A percentile compares a stretch with the other conserved stretches of the same genome.
These are phyloP conservation scores for Allomyces macrogynus DNA, from an alignment of 192 early-diverging fungal genomes.

Conservation along the genomic window DNA sequence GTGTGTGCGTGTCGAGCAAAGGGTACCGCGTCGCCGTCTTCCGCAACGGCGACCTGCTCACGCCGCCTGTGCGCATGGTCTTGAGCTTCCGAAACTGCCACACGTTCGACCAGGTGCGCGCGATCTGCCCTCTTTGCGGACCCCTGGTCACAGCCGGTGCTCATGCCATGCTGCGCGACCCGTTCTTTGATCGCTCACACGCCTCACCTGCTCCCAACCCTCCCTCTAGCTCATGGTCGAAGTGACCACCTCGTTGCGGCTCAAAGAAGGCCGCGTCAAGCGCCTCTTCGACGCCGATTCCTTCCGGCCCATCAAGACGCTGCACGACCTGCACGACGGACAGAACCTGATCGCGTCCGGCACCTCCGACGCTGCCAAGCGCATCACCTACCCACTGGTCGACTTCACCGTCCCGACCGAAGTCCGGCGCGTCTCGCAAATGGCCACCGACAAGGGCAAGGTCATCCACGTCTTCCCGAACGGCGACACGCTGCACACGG, in stretches of 20 bases:
- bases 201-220: too few relatives aligned
- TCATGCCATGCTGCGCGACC: too few relatives aligned
- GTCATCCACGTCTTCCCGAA: not conserved
- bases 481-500: not conserved
- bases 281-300: not conserved
- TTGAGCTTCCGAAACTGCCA: not conserved
- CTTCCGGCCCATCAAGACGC: not conserved
- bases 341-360: not conserved
- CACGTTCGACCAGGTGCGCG: not conserved
- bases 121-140: too few relatives aligned
- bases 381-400: not conserved
- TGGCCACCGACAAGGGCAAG: not conserved
- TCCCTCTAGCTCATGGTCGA: not conserved
- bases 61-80: not conserved
- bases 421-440: not conserved
- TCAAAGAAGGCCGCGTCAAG: not conserved
- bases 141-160: too few relatives aligned
- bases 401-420: not conserved
- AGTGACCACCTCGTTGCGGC: not conserved
- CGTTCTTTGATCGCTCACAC: too few relatives aligned
- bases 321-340: not conserved
- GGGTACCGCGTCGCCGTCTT: not conserved
- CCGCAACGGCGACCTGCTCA: not conserved
- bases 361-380: not conserved
- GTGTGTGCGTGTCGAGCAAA: not conserved